These are phyloP conservation scores for Rhizopus sp. DNA, from an alignment of 371 early-diverging fungal genomes.

Conservation along the genomic window DNA sequence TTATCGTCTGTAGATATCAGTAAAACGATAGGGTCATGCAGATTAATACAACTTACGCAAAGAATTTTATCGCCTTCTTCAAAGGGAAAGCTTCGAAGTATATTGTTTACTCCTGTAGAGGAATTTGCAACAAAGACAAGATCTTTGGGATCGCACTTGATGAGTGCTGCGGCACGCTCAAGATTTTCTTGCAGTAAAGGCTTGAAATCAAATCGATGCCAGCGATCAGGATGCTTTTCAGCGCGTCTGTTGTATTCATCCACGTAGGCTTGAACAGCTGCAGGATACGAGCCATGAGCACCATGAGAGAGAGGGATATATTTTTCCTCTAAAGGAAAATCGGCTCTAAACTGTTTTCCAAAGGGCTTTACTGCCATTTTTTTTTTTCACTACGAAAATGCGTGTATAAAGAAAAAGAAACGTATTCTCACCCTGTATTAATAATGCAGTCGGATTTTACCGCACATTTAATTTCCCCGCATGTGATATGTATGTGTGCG, in stretches of 20 bases:
- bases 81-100: conserved; percentile 48
- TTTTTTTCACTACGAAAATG: too few relatives aligned
- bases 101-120: conserved; percentile 36
- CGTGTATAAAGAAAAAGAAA: neutral
- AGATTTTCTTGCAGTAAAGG: conserved; percentile 8
- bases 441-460: too few relatives aligned
- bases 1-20: too few relatives aligned
- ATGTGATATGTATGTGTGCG: too few relatives aligned
- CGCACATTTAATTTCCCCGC: too few relatives aligned
- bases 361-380: conserved; percentile 12
- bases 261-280: conserved; percentile 4
- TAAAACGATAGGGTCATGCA: too few relatives aligned
- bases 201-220: conserved; percentile 10
- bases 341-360: conserved; percentile 45
- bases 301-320: conserved; percentile 49
- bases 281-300: conserved; percentile 36
- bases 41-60: conserved; percentile 9
- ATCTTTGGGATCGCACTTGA: conserved; percentile 40
- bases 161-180: conserved; percentile 13
- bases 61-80: conserved; percentile 45
- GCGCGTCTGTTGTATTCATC: conserved; percentile 18
- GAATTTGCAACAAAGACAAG: conserved; percentile 40
- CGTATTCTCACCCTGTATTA: too few relatives aligned
- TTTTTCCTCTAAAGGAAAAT: conserved; percentile 42
- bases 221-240: conserved; percentile 24